Evolutionary conservation across 1,284 basidiomycete species (phyloP), one percentile per base, ranked within the genome.

Genomic region (Rhodotorula sp.): DNA sequence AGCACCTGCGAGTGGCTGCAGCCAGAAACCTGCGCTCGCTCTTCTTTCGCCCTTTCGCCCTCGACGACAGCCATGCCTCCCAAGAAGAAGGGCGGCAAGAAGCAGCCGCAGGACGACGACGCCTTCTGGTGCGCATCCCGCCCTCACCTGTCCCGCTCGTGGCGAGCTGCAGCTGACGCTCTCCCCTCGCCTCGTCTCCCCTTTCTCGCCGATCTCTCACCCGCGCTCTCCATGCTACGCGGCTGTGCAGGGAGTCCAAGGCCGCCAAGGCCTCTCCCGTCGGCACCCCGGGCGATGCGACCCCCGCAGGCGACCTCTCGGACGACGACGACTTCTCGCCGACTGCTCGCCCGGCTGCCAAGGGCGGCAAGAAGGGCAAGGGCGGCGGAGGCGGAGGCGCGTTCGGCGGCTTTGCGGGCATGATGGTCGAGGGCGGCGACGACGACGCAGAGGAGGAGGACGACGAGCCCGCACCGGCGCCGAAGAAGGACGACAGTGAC

Each of bases 381-480:
- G 46, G 25, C 8, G 57, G 17, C 5, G 65, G 58, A 9, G 68
- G 58, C 17, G 64, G 63, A 19, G 56, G 56, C 7, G 61, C 66
- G 1, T 70, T 74, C 54, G 69, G 23, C 41, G 19, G 42, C 1
- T 60, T 75, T 21, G 58, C 55, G 21, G 66, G 70, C 54, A 63
- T 67, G 49, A 67, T 64, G 54, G 55, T 64, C 60, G 60, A 68
- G 17, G 69, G 62, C 42, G 81, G 83, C 27, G 85, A 86, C 41
- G 81, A 83, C 25, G 85, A 86, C 75, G 84, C 83, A 19, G 85
- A 86, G 61, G 86, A 86, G 25, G 83, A 81, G n/a, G 85, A 83
- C 16, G 87, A 87, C 46, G 88, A 48, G 25, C 27, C 56, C 10
- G 45, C 56, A 0, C 58, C 62, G 7, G 62, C 34, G 5, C 5